Conservation (phyloP, 2,329 filamentous ascomycete species). For the Arthrinium phaeospermum region DNA sequence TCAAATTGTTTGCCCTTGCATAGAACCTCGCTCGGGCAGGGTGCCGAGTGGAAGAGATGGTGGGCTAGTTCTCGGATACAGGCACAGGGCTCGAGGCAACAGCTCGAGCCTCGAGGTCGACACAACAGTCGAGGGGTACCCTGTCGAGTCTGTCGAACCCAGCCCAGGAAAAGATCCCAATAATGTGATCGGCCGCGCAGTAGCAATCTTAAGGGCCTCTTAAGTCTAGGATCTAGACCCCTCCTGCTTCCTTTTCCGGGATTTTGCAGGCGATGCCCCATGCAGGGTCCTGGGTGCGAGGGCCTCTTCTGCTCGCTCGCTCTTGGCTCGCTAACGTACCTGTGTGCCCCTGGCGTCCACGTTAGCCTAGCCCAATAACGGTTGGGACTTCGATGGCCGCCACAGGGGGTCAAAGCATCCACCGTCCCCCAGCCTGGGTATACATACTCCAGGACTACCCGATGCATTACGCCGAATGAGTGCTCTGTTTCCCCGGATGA, state of each 20-base stretch:
- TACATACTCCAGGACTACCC: conserved; percentile 7
- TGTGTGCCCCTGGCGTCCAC: conserved; percentile 12
- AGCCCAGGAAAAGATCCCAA: neutral
- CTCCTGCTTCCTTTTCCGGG: neutral
- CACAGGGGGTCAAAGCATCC: conserved; percentile 12
- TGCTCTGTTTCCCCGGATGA: neutral
- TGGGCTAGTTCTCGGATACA: neutral
- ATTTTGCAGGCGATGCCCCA: neutral
- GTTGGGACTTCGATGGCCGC: neutral
- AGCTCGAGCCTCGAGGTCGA: neutral
- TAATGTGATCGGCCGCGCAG: conserved; percentile 1
- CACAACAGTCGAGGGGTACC: neutral
- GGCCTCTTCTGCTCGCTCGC: neutral
- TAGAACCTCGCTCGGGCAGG: neutral
- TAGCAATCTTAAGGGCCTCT: neutral
- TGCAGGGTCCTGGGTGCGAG: conserved; percentile 8
- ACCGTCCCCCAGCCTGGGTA: neutral
- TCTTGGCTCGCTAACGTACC: conserved; percentile 4
- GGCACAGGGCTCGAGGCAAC: neutral
- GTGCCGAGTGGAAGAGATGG: neutral
- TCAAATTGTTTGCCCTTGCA: neutral
- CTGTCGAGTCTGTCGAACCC: neutral
- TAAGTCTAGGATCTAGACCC: neutral
- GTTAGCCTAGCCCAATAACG: conserved; percentile 11
- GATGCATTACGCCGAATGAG: neutral